Base-by-base conservation (phyloP, 352 stramenopile genomes). In the Globisporangium paddicum region DNA sequence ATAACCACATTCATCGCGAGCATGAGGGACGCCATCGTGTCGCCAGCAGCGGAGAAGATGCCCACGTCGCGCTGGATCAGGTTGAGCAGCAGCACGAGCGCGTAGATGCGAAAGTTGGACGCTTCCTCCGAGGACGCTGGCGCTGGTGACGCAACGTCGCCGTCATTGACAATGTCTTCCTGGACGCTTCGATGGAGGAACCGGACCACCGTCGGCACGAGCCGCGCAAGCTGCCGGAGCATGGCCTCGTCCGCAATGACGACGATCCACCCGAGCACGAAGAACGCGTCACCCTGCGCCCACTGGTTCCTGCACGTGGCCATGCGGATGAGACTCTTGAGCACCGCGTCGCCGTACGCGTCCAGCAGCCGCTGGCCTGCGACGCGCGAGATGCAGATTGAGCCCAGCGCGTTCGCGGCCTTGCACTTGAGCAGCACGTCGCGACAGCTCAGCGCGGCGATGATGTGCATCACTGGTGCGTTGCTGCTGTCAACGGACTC, bases 341-440 rank as follows among this genome's bases (percentile, higher is more conserved):
- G 48, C 18, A 87, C 63, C 42, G 59, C 52, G 0, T 68, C 44
- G 25, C 79, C 78, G 47, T 82, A 69, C 5, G 46, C 28, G 56
- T 81, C 75, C 34, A 92, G 62, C 48, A 92, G 55, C 13, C 69
- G 68, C 59, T 90, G 82, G 0, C 82, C 82, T 14, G 82, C 82
- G 26, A 92, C 79, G 6, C 82, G 75, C 4, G 82, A 92, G 54
- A 83, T 86, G 46, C 82, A 90, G 41, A 92, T 60, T 37, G 82
- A 86, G 2, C 82, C 82, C 16, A 92, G 69, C 3, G 82, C 79
- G 48, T 83, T 92, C 11, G 82, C 82, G 6, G 79, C 82, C 55
- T 92, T 92, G 66, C 82, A 92, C 54, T 92, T 92, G 19, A 92
- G 68, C 49, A 79, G 72, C 52, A 92, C 78, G 52, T 92, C 82